Evolutionary conservation across 1,139 yeast genomes (phyloP), one percentile per base, ranked within the genome.

Genomic region (Lodderomyces parapsilosis): DNA sequence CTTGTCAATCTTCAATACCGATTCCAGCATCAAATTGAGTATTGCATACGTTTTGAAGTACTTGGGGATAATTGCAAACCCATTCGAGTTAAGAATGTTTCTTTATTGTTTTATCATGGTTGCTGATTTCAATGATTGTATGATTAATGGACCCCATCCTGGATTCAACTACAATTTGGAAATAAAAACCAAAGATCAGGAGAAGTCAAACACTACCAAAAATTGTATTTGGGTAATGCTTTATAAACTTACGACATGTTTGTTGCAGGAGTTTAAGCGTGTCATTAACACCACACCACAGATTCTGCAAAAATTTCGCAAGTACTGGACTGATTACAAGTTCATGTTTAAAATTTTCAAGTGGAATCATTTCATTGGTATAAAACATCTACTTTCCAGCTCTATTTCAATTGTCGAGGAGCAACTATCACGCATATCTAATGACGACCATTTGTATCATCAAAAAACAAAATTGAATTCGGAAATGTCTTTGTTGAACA

Each of bases 21-120:
- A 40, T 8, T 38, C 42, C 4, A 38, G 43, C 13, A 41, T 55
- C 6, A 44, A 43, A 24, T 42, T 20, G 19, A 41, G 47, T 6
- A 41, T 56, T 2, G 27, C 33, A 13, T 38, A 41, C 22, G 38
- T 59, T 11, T 38, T 59, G 6, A 31, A 44, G 10, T 36, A 43
- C 30, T 40, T 58, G 15, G 32, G 40, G 2, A 41, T 57, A 5
- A 55, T 57, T 5, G 49, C 42, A 23, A 17, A 31, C 31, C 15
- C 4, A 39, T 25, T 38, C 9, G 47, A 49, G 39, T 51, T 48
- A 36, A 49, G 48, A 23, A 41, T 53, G 14, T 60, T 62, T 36
- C 46, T 58, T 18, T 63, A 60, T 47, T 51, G 61, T 7, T 60
- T 63, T 42, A 52, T 62, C 9, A 47, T 66, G 44, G 44, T 63